Evolutionary conservation across 257 asterid genomes (phyloP).

Genomic region (Solanum lignicaule): DNA sequence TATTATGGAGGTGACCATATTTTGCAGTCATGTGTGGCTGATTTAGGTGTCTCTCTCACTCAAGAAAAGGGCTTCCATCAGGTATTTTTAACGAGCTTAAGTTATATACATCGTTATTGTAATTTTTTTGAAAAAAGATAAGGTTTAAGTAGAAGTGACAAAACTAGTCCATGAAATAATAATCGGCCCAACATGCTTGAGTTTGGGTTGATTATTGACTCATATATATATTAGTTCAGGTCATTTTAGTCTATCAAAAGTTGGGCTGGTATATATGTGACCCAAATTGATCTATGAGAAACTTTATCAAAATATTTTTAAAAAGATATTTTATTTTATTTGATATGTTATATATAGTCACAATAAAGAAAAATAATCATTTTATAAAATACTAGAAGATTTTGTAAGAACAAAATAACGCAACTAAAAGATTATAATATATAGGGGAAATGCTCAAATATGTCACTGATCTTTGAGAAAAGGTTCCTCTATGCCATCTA

Average conservation of each 20-base stretch:
- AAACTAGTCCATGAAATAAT: not conserved
- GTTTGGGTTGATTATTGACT: not conserved
- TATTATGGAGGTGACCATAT: conserved; percentile 28
- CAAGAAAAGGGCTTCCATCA: conserved; percentile 43
- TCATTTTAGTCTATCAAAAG: accelerated
- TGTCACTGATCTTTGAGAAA: too few species aligned
- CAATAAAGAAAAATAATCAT: too few species aligned
- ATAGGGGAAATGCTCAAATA: too few species aligned
- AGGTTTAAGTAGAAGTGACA: not conserved
- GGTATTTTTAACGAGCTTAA: not conserved
- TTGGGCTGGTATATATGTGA: accelerated
- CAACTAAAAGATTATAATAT: not conserved
- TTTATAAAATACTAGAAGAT: not conserved
- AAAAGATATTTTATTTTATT: too few species aligned
- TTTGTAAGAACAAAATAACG: not conserved
- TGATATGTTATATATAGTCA: not conserved
- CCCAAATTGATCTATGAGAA: not conserved
- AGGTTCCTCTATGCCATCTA: too few species aligned
- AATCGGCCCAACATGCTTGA: accelerated
- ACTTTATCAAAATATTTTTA: too few species aligned
- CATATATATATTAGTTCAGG: too few species aligned
- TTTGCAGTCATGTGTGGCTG: conserved; percentile 38
- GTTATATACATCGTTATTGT: not conserved
- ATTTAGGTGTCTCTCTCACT: conserved; percentile 37
- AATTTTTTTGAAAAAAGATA: too few species aligned